Percentiles rank a stretch among this genome's conserved stretches.
Evolutionary conservation across 768 basidiomycete genomes (phyloP).

Genomic region (Pisolithus marmoratus): DNA sequence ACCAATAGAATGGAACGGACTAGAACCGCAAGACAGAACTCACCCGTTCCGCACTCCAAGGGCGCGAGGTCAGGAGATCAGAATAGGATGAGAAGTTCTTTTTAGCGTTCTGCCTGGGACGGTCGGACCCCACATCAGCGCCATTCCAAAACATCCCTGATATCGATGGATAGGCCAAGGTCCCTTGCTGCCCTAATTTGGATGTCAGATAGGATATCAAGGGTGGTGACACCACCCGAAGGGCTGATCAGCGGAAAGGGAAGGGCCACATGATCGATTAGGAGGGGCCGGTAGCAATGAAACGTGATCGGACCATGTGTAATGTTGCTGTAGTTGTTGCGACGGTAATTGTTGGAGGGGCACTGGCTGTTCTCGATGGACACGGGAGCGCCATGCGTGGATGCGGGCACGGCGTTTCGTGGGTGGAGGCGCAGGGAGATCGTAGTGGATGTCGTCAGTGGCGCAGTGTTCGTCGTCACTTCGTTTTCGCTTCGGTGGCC

Average conservation of each 20-base stretch:
- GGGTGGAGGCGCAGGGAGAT: slow-evolving; percentile 1
- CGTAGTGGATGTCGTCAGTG: slow-evolving; percentile 3
- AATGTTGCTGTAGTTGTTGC: background rate
- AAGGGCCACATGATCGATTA: background rate
- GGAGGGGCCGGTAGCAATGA: background rate
- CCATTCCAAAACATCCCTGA: background rate
- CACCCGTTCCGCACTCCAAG: too few relatives aligned
- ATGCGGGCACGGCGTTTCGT: slow-evolving; percentile 21
- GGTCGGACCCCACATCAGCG: background rate
- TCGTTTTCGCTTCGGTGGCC: slow-evolving; percentile 53
- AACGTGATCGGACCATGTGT: background rate
- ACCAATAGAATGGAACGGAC: too few relatives aligned
- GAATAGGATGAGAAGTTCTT: too few relatives aligned
- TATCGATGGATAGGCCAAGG: background rate
- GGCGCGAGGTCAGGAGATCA: too few relatives aligned
- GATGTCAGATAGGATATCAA: background rate
- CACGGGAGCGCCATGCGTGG: slow-evolving; percentile 16
- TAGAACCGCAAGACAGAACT: too few relatives aligned
- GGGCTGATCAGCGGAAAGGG: background rate
- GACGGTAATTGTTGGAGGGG: background rate
- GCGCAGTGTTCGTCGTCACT: slow-evolving; percentile 9
- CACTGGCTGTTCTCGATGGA: slow-evolving; percentile 2
- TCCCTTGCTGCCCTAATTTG: background rate
- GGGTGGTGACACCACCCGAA: background rate
- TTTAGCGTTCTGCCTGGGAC: too few relatives aligned